Evolutionary conservation across 768 basidiomycete genomes (phyloP).

Genomic region (Lactarius evosmus): DNA sequence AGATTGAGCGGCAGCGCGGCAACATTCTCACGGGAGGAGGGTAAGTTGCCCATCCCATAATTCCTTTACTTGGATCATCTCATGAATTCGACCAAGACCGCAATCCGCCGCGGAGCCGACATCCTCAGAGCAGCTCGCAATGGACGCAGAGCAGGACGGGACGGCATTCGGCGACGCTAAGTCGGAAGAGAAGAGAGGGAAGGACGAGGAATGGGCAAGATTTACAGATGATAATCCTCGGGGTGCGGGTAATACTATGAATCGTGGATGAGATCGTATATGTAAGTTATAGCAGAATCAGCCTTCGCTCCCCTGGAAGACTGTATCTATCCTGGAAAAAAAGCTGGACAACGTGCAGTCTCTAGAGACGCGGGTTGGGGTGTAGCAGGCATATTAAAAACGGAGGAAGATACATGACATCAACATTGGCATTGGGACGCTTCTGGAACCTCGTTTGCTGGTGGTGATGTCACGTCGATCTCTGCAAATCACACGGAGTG

Average conservation of each 20-base stretch:
- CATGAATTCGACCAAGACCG: slow-evolving; percentile 10
- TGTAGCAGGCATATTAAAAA: slow-evolving; percentile 27
- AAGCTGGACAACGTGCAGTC: slow-evolving; percentile 10
- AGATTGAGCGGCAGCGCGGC: slow-evolving; percentile 77
- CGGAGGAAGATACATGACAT: slow-evolving; percentile 35
- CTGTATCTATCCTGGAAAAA: background rate
- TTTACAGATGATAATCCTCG: slow-evolving; percentile 83
- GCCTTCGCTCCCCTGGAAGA: slow-evolving; percentile 3
- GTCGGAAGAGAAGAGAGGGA: slow-evolving; percentile 69
- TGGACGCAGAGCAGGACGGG: slow-evolving; percentile 86
- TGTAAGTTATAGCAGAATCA: slow-evolving; percentile 19
- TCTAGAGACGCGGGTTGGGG: slow-evolving; percentile 21
- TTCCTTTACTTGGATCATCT: background rate
- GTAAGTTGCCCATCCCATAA: slow-evolving; percentile 43
- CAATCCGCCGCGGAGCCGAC: slow-evolving; percentile 52
- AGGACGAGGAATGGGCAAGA: slow-evolving; percentile 89
- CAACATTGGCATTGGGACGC: slow-evolving; percentile 85
- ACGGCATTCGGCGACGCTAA: slow-evolving; percentile 62
- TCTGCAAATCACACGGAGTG: slow-evolving; percentile 44
- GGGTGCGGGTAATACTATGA: slow-evolving; percentile 98
- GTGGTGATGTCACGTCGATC: slow-evolving; percentile 85
- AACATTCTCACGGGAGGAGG: slow-evolving; percentile 88
- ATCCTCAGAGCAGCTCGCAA: slow-evolving; percentile 68
- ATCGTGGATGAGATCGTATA: slow-evolving; percentile 60
- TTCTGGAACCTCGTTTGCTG: slow-evolving; percentile 69